These are phyloP conservation scores for Hansenula sp. DNA, from an alignment of 1,139 yeast species.

Conservation along the genomic window DNA sequence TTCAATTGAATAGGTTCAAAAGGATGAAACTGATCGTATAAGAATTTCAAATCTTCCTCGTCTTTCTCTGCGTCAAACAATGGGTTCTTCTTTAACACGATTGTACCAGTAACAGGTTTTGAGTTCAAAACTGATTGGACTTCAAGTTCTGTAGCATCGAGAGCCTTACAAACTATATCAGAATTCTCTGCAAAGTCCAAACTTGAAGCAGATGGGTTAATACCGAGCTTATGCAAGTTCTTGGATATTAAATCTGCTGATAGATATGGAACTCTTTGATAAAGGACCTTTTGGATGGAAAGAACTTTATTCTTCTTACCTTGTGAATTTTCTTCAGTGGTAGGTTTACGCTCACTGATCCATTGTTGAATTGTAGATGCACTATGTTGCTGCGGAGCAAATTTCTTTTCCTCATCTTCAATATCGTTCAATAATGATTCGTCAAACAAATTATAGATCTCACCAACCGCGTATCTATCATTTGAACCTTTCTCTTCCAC, in stretches of 20 bases:
- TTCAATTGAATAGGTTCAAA: constrained; percentile 54
- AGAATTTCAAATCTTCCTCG: constrained; percentile 39
- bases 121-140: constrained; percentile 27
- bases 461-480: constrained; percentile 68
- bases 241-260: constrained; percentile 76
- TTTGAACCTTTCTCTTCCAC: constrained; percentile 69
- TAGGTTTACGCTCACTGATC: constrained; percentile 30
- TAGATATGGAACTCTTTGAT: constrained; percentile 66
- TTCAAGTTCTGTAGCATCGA: constrained; percentile 46
- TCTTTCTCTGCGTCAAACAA: constrained; percentile 36
- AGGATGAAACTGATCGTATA: constrained; percentile 86
- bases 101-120: constrained; percentile 50
- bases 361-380: constrained; percentile 41
- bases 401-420: constrained; percentile 6
- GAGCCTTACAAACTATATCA: constrained; percentile 34
- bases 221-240: constrained; percentile 39
- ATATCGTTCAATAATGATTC: constrained; percentile 38
- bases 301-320: constrained; percentile 42
- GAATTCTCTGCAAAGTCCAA: constrained; percentile 30
- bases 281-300: constrained; percentile 68
- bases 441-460: constrained; percentile 60
- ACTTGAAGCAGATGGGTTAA: constrained; percentile 41
- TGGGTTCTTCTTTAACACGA: constrained; percentile 60
- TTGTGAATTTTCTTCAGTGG: not conserved
- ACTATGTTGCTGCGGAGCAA: constrained; percentile 9